Base-by-base conservation (phyloP, 352 stramenopile species). In the Globisporangium ultimum region DNA sequence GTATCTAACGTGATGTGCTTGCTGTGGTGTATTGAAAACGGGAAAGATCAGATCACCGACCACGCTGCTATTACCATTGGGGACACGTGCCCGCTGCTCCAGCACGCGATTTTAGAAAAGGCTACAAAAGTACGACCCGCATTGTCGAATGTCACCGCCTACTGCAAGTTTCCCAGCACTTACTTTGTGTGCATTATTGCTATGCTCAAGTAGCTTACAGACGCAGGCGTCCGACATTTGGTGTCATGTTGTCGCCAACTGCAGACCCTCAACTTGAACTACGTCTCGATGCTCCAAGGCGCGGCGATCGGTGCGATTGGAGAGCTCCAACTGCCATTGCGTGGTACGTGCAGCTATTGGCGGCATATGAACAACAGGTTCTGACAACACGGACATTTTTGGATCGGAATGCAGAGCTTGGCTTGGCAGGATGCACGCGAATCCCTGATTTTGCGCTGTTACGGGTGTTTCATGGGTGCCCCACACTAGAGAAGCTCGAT, bases 361-460 rank as follows among this genome's bases (percentile, higher is more conserved):
- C 28, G 9, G 28, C 28, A 0, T 36, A 10, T 36, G 28, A 8
- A 10, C 28, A 10, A 36, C 8, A 36, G 4, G 1, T 36, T 36
- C 8, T 36, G 4, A 10, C 8, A 10, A 10, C 8, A 10, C 28
- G 7, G 7, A 36, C 28, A 5, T 36, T 36, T 36, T 36, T 36
- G 3, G 1, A 36, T 36, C 28, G 28, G 7, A 18, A 18, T n/a
- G 32, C 58, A 91, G 81, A 73, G 40, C 70, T 91, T 41, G 63
- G 60, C 10, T 55, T 97, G 13, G 81, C 78, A 28, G 89, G 89
- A 2, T 97, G 91, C 59, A 74, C 71, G 20, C 71, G 86, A 58
- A 71, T 95, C 13, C 83, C 68, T 7, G 77, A 88, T 2, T 96
- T 81, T 68, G 84, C 87, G 5, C 73, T 98, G 18, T 66, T 88